phyloP scores from a whole-genome alignment of 1,139 yeast genomes.

The Suhomyces terraborum region DNA sequence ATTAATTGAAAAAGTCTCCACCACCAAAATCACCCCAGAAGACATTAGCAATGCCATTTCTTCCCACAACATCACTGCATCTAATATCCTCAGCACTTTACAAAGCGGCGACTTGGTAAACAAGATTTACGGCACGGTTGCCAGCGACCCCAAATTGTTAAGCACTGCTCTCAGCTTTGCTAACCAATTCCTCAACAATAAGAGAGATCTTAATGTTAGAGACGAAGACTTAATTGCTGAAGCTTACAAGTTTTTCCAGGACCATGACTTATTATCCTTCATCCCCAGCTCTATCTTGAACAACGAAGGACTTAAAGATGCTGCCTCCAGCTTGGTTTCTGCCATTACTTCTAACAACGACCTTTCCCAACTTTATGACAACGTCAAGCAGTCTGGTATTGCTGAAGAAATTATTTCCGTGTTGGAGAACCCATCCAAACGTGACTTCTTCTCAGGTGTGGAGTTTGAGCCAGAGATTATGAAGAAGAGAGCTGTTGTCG shows the following conservation, averaged over 20 bases:
- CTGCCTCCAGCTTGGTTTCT: constrained; percentile 24
- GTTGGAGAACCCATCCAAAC: constrained; percentile 9
- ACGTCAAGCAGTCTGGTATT: constrained; percentile 25
- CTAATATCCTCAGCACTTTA: constrained; percentile 22
- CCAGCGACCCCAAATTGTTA: constrained; percentile 26
- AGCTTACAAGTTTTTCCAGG: constrained; percentile 25
- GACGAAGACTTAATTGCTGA: constrained; percentile 25
- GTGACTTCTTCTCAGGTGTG: constrained; percentile 12
- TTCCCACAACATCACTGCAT: constrained; percentile 21
- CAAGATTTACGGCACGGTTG: constrained; percentile 26
- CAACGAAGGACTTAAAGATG: constrained; percentile 22
- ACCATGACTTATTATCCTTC: constrained; percentile 27
- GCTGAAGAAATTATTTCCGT: constrained; percentile 26
- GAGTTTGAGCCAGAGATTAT: no score
- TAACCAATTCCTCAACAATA: constrained; percentile 17
- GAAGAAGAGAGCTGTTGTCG: constrained; percentile 12
- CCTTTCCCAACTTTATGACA: constrained; percentile 24
- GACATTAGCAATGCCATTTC: constrained; percentile 19
- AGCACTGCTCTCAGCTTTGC: constrained; percentile 24
- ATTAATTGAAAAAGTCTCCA: constrained; percentile 21
- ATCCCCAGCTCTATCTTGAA: constrained; percentile 26
- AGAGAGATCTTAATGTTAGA: constrained; percentile 17
- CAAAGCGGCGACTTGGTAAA: constrained; percentile 21
- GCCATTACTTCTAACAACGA: constrained; percentile 24
- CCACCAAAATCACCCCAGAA: constrained; percentile 13